These are phyloP conservation scores for Raphanus sativus DNA, from an alignment of 345 rosid genomes.

Conservation along the genomic window DNA sequence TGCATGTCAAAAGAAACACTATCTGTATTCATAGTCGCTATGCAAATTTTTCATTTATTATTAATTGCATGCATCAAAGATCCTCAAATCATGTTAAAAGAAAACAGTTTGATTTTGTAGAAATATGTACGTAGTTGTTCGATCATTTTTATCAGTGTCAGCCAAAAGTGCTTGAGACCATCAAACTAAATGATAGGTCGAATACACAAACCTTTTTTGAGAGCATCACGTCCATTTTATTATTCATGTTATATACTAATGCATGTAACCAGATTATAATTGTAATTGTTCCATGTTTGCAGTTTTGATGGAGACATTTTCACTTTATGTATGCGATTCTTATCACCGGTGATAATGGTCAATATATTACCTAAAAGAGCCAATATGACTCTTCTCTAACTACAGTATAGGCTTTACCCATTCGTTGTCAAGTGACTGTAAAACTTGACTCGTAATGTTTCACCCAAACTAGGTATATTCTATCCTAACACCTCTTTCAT, in stretches of 20 bases:
- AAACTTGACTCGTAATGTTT: conserved; percentile 17
- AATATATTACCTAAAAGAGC: not conserved
- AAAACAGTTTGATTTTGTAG: not conserved
- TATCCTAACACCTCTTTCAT: conserved; percentile 9
- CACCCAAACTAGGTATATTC: conserved; percentile 7
- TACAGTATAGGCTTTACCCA: not conserved
- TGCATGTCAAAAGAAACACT: not conserved
- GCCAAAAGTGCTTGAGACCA: not conserved
- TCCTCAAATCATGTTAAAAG: not conserved
- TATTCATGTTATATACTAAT: not conserved
- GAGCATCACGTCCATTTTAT: not conserved
- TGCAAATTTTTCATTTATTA: not conserved
- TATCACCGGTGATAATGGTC: conserved; percentile 1
- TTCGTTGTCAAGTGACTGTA: not conserved
- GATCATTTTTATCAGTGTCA: not conserved
- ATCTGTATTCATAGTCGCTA: not conserved
- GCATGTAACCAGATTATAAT: not conserved
- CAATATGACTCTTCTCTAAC: not conserved
- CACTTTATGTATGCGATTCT: not conserved
- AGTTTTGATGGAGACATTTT: not conserved
- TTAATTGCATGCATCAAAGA: not conserved
- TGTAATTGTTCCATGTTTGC: not conserved
- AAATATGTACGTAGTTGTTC: not conserved
- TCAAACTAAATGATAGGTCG: not conserved
- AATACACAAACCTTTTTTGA: not conserved